Conservation (phyloP, 2,329 filamentous ascomycete species). For the Achaetomium macrosporum region DNA sequence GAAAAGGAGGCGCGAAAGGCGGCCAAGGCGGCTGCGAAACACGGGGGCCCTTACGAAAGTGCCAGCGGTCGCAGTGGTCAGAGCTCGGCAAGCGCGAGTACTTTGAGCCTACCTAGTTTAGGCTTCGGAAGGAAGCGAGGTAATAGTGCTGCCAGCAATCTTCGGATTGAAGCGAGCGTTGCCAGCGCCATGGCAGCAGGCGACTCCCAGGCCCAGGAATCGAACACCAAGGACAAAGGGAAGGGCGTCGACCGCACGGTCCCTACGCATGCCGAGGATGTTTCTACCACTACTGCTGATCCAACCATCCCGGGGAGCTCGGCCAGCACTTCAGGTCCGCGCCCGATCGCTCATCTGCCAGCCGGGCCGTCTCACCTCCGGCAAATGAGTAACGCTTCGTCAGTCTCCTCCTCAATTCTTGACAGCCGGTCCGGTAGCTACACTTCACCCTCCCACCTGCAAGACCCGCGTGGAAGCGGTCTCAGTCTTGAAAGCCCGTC, state of each 20-base stretch:
- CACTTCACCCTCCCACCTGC: conserved; percentile 32
- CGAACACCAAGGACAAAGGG: conserved; percentile 49
- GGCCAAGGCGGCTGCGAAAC: conserved; percentile 60
- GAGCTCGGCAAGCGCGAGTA: conserved; percentile 56
- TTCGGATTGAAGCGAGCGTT: conserved; percentile 51
- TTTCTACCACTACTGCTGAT: conserved; percentile 21
- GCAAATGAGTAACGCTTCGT: conserved; percentile 83
- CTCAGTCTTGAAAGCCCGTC: conserved; percentile 44
- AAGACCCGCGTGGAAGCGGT: conserved; percentile 49
- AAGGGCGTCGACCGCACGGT: conserved; percentile 59
- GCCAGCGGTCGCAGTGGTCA: conserved; percentile 38
- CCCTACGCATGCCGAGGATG: conserved; percentile 24
- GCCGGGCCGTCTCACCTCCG: conserved; percentile 66
- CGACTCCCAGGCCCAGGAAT: conserved; percentile 34
- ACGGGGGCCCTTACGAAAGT: conserved; percentile 33
- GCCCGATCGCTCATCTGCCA: conserved; percentile 45
- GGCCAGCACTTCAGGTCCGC: conserved; percentile 31
- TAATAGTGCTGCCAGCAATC: conserved; percentile 54
- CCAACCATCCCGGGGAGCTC: conserved; percentile 23
- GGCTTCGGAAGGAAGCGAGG: conserved; percentile 53
- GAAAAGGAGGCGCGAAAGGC: conserved; percentile 78
- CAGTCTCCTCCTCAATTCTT: conserved; percentile 67
- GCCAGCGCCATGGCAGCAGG: conserved; percentile 38
- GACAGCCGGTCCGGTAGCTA: conserved; percentile 59
- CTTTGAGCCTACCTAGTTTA: conserved; percentile 56